Conservation (phyloP, 225 moss, liverwort and hornwort genomes). For the Polytrichum commune region DNA sequence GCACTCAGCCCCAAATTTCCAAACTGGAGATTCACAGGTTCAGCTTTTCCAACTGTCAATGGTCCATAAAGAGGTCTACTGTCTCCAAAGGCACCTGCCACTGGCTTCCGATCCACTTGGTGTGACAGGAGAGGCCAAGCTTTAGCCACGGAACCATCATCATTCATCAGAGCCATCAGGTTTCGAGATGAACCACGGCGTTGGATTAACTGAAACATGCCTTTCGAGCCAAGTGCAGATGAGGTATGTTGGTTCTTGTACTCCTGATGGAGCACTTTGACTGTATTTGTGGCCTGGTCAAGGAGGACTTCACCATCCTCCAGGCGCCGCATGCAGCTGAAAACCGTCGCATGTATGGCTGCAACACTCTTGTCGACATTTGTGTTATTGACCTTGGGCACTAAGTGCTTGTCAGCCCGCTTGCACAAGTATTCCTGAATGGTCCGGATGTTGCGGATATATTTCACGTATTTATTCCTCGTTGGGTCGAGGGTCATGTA, state of each 20-base stretch:
- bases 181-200: conserved; percentile 89
- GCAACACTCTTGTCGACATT: conserved; percentile 98
- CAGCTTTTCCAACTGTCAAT: conserved; percentile 70
- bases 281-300: conserved; percentile 82
- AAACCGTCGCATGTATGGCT: conserved; percentile 92
- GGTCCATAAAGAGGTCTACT: conserved; percentile 85
- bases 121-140: conserved; percentile 73
- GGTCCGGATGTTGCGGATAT: conserved; percentile 93
- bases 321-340: conserved; percentile 76
- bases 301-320: conserved; percentile 76
- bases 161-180: conserved; percentile 89
- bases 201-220: conserved; percentile 96
- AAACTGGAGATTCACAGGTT: conserved; percentile 83
- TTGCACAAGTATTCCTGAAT: conserved; percentile 96
- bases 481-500: conserved; percentile 98
- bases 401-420: conserved; percentile 90
- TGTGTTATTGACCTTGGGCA: conserved; percentile 96
- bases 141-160: conserved; percentile 86
- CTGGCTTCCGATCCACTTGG: conserved; percentile 44
- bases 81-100: conserved; percentile 48
- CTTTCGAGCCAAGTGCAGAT: conserved; percentile 91
- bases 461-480: conserved; percentile 98
- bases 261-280: conserved; percentile 92
- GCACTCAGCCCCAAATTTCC: conserved; percentile 89
- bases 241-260: conserved; percentile 83